phyloP scores from a whole-genome alignment of 495 filamentous ascomycete species.

The Daldinia vernicosa region DNA sequence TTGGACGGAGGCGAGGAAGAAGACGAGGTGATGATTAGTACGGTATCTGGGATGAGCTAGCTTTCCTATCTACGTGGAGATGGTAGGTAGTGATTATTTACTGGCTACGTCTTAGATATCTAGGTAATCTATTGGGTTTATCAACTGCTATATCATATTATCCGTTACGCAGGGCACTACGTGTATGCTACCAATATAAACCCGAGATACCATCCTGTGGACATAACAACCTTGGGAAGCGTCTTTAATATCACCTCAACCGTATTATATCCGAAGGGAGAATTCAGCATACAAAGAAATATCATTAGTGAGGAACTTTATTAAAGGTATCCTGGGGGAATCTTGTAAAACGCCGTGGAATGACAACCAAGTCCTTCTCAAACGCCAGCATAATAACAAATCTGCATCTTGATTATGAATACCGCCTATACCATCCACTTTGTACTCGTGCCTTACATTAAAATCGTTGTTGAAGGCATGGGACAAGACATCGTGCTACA shows the following conservation, averaged over 20 bases:
- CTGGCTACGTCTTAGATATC: not conserved
- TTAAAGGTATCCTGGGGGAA: constrained; percentile 36
- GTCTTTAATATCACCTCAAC: not conserved
- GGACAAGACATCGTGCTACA: not conserved
- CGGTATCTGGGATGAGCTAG: not conserved
- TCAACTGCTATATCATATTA: not conserved
- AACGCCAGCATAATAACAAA: constrained; percentile 33
- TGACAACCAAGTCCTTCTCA: constrained; percentile 30
- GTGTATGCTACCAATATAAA: not conserved
- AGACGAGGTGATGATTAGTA: not conserved
- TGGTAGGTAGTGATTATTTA: no score
- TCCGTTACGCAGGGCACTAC: not conserved
- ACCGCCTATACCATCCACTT: constrained; percentile 18
- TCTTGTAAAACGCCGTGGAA: constrained; percentile 39
- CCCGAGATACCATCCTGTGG: not conserved
- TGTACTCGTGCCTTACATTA: constrained; percentile 13
- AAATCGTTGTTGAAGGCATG: not conserved
- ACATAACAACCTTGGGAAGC: not conserved
- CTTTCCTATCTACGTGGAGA: not conserved
- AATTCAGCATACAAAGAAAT: not conserved
- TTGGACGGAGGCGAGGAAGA: constrained; percentile 30
- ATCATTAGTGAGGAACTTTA: constrained; percentile 18
- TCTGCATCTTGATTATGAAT: constrained; percentile 32
- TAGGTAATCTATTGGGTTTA: no score
- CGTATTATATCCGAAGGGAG: not conserved